Conservation (phyloP, 1,284 basidiomycete genomes). For the Vanrija humicola region DNA sequence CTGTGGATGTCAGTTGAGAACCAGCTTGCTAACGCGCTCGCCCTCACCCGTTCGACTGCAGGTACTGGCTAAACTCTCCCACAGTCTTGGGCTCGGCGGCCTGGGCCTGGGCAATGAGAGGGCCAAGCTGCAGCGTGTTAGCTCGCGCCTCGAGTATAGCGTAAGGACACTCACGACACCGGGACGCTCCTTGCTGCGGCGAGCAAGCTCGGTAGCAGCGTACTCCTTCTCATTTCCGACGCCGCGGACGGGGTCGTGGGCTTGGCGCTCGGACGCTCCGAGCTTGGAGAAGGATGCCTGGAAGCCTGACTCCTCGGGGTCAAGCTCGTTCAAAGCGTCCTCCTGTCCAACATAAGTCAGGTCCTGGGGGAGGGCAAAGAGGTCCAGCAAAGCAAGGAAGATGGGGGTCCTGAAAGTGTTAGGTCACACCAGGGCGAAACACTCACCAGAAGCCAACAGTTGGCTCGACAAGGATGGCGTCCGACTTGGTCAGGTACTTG, state of each 20-base stretch:
- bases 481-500: constrained; percentile 69
- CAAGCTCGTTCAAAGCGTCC: constrained; percentile 60
- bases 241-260: constrained; percentile 48
- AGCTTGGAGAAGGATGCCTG: constrained; percentile 89
- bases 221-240: constrained; percentile 49
- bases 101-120: constrained; percentile 19
- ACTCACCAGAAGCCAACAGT: constrained; percentile 64
- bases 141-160: constrained; percentile 5
- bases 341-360: constrained; percentile 54
- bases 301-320: constrained; percentile 87
- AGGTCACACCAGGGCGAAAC: not conserved
- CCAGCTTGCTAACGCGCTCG: no score
- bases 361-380: constrained; percentile 71
- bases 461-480: constrained; percentile 63
- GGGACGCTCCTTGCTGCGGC: constrained; percentile 39
- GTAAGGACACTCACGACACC: constrained; percentile 32
- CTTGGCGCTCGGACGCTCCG: constrained; percentile 62
- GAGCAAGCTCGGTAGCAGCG: constrained; percentile 43
- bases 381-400: constrained; percentile 69
- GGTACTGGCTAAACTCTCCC: constrained; percentile 1
- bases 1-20: no score
- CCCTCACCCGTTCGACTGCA: not conserved
- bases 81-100: constrained; percentile 19
- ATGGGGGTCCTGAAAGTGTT: constrained; percentile 54
- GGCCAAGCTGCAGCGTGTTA: not conserved